A percentile compares a stretch with the other conserved stretches of the same genome.
Evolutionary conservation across 2,329 filamentous ascomycete species (phyloP).

Genomic region (Neocatenulostroma microsporum): DNA sequence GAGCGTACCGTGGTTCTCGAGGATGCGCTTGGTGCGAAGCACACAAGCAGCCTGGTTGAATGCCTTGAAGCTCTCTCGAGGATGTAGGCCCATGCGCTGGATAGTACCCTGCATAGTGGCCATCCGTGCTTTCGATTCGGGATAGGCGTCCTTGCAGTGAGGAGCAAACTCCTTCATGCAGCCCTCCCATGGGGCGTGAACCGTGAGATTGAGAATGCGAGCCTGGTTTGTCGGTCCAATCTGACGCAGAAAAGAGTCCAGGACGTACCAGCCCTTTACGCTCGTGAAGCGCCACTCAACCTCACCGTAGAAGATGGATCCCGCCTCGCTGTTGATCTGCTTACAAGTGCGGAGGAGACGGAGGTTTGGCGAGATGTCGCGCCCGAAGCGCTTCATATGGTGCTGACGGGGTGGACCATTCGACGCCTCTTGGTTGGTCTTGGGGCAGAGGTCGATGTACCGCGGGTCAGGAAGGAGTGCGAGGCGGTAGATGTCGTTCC

Average conservation of each 20-base stretch:
- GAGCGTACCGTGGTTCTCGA: slow-evolving; percentile 1
- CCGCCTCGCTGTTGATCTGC: slow-evolving; percentile 25
- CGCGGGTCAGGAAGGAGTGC: neutral
- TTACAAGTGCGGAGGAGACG: slow-evolving; percentile 9
- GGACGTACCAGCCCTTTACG: too few species aligned
- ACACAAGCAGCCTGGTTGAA: neutral
- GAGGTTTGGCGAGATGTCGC: neutral
- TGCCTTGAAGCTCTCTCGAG: neutral
- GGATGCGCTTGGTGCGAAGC: neutral
- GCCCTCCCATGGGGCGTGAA: neutral
- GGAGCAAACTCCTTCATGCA: neutral
- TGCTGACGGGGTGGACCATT: neutral
- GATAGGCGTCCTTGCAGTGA: neutral
- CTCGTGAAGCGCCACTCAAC: too few species aligned
- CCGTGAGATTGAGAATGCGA: too few species aligned
- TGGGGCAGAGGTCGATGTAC: slow-evolving; percentile 6
- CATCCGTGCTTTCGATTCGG: neutral
- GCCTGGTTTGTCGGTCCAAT: too few species aligned
- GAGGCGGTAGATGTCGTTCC: slow-evolving; percentile 7
- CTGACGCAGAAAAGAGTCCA: too few species aligned
- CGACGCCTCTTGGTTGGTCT: neutral
- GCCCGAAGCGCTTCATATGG: neutral
- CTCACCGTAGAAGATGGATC: slow-evolving; percentile 32
- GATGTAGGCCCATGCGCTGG: neutral
- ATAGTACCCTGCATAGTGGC: neutral